Conservation (phyloP, 2,329 filamentous ascomycete species). For the Westerdykella sp. region DNA sequence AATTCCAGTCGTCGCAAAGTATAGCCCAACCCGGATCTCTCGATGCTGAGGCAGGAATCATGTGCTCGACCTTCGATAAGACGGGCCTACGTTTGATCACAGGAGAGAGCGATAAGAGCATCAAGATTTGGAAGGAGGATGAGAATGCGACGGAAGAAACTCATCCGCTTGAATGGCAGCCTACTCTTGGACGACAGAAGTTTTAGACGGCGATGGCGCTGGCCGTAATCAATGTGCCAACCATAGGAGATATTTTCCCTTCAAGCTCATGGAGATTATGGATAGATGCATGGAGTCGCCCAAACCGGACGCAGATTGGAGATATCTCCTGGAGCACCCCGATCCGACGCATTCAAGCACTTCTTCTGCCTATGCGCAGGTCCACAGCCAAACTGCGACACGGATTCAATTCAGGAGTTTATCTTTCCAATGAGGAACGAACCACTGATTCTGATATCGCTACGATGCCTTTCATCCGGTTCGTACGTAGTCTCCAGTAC, state of each 20-base stretch:
- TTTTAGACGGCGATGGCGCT: conserved; percentile 32
- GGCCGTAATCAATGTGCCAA: too few relatives aligned
- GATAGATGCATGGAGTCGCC: too few relatives aligned
- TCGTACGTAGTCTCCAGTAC: too few relatives aligned
- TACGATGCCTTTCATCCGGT: too few relatives aligned
- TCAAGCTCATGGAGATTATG: too few relatives aligned
- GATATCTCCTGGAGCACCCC: neutral
- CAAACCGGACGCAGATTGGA: neutral
- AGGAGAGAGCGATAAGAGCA: conserved; percentile 85
- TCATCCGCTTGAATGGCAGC: conserved; percentile 89
- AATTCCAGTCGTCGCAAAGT: conserved; percentile 84
- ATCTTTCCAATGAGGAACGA: too few relatives aligned
- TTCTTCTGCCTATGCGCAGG: too few relatives aligned
- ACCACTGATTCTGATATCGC: too few relatives aligned
- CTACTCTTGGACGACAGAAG: conserved; percentile 69
- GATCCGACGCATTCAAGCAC: too few relatives aligned
- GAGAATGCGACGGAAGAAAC: conserved; percentile 84
- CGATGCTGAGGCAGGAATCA: conserved; percentile 89
- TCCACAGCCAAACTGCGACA: too few relatives aligned
- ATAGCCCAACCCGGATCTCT: conserved; percentile 90
- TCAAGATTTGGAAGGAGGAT: conserved; percentile 97
- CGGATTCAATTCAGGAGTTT: too few relatives aligned
- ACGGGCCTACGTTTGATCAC: conserved; percentile 86
- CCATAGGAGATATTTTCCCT: too few relatives aligned
- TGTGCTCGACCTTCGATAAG: conserved; percentile 86